Percentiles rank a stretch among this genome's conserved stretches.
These are phyloP conservation scores for Uronychia setigera DNA, from an alignment of 73 alveolate species.

Conservation along the genomic window DNA sequence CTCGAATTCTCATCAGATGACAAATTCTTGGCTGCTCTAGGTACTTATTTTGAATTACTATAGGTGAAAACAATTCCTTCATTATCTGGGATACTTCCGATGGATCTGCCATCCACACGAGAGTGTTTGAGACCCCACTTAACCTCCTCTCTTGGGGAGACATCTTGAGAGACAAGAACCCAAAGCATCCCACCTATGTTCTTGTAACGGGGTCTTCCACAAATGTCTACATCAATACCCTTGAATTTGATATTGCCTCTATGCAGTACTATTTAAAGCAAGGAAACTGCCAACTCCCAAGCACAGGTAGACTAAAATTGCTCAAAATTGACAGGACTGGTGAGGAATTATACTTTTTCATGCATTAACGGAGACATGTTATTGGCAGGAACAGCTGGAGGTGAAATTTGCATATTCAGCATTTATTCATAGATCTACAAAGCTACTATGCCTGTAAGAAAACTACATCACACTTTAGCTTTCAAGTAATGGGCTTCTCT, in stretches of 20 bases:
- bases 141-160: constrained; percentile 72
- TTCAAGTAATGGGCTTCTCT: constrained; percentile 84
- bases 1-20: constrained; percentile 80
- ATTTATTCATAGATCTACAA: constrained; percentile 74
- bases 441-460: constrained; percentile 78
- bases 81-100: constrained; percentile 85
- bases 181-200: constrained; percentile 77
- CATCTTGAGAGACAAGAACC: constrained; percentile 73
- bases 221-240: constrained; percentile 68
- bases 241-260: constrained; percentile 81
- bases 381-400: constrained; percentile 87
- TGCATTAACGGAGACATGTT: constrained; percentile 70
- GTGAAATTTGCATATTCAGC: constrained; percentile 85
- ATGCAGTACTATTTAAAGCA: constrained; percentile 76
- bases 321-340: constrained; percentile 70
- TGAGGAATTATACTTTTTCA: constrained; percentile 85
- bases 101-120: constrained; percentile 80
- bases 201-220: constrained; percentile 72
- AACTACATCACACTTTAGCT: constrained; percentile 7
- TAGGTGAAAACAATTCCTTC: constrained; percentile 71
- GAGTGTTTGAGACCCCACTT: constrained; percentile 68
- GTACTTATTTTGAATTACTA: background rate
- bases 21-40: constrained; percentile 74
- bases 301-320: constrained; percentile 29
- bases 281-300: constrained; percentile 77